Percentiles rank a stretch among this genome's conserved stretches.
Conservation (phyloP, 2,329 filamentous ascomycete species). For the Clarireedia paspali region DNA sequence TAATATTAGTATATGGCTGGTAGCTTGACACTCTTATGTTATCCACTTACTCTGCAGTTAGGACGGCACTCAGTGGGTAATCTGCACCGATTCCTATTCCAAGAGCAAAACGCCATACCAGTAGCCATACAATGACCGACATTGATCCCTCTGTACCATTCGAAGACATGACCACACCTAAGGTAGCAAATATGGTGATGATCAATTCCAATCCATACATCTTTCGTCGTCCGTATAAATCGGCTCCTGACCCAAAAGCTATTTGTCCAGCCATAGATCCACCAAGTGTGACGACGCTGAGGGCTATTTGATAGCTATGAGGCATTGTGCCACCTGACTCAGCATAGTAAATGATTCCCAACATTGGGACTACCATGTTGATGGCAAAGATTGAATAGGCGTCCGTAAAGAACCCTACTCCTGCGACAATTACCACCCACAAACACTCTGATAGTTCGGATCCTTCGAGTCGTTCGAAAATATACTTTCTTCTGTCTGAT, state of each 20-base stretch:
- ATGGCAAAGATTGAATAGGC: slow-evolving; percentile 77
- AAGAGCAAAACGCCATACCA: slow-evolving; percentile 72
- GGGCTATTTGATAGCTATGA: slow-evolving; percentile 54
- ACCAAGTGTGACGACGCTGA: slow-evolving; percentile 75
- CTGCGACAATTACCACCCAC: slow-evolving; percentile 47
- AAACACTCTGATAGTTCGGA: slow-evolving; percentile 19
- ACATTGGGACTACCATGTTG: slow-evolving; percentile 60
- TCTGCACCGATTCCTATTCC: slow-evolving; percentile 71
- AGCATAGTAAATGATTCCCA: slow-evolving; percentile 56
- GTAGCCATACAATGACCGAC: slow-evolving; percentile 49
- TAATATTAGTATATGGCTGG: neutral
- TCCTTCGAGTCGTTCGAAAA: slow-evolving; percentile 17
- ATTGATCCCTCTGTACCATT: slow-evolving; percentile 55
- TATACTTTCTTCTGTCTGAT: slow-evolving; percentile 18
- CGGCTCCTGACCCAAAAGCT: slow-evolving; percentile 68
- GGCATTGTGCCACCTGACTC: slow-evolving; percentile 16
- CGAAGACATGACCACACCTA: slow-evolving; percentile 38
- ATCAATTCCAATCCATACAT: slow-evolving; percentile 75
- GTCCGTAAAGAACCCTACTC: slow-evolving; percentile 76
- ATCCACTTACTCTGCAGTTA: slow-evolving; percentile 55
- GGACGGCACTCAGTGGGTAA: slow-evolving; percentile 67
- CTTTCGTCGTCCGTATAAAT: slow-evolving; percentile 64
- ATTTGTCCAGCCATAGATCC: slow-evolving; percentile 74
- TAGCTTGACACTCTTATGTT: neutral
- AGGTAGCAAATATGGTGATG: slow-evolving; percentile 51